These are phyloP conservation scores for Xylariaceae sp. DNA, from an alignment of 2,329 filamentous ascomycete species.

Conservation along the genomic window DNA sequence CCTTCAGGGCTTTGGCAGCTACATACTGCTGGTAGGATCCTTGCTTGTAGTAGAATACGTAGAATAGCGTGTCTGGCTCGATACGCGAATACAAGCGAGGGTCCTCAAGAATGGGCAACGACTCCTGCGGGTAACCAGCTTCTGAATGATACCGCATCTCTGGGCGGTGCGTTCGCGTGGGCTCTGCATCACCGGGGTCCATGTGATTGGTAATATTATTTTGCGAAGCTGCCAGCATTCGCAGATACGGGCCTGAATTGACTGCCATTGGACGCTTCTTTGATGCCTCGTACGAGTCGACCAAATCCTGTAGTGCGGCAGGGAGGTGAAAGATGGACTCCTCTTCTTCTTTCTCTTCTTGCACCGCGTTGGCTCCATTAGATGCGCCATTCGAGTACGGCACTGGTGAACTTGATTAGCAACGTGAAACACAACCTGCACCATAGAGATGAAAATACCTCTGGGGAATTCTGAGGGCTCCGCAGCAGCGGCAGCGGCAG, in stretches of 20 bases:
- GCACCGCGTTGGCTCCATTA: constrained; percentile 46
- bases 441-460: constrained; percentile 32
- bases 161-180: constrained; percentile 79
- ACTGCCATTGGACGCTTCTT: constrained; percentile 68
- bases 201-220: constrained; percentile 55
- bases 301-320: constrained; percentile 79
- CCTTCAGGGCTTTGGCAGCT: constrained; percentile 93
- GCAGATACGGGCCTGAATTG: constrained; percentile 63
- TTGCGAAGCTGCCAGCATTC: constrained; percentile 73
- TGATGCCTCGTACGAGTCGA: constrained; percentile 84
- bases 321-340: constrained; percentile 91
- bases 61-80: constrained; percentile 94
- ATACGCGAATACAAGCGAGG: constrained; percentile 82
- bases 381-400: constrained; percentile 48
- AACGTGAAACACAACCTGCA: constrained; percentile 1
- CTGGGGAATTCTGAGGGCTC: constrained; percentile 43
- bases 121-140: constrained; percentile 86
- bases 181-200: constrained; percentile 73
- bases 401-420: constrained; percentile 25
- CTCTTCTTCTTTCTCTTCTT: constrained; percentile 40
- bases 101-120: constrained; percentile 88
- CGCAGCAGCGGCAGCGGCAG: constrained; percentile 20
- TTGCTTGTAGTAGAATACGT: constrained; percentile 98
- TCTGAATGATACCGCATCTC: constrained; percentile 72
- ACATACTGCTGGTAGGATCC: constrained; percentile 93